Percentiles rank a stretch among this genome's conserved stretches.
Conservation (phyloP, 768 basidiomycete species). For the Lactarius psammicola region DNA sequence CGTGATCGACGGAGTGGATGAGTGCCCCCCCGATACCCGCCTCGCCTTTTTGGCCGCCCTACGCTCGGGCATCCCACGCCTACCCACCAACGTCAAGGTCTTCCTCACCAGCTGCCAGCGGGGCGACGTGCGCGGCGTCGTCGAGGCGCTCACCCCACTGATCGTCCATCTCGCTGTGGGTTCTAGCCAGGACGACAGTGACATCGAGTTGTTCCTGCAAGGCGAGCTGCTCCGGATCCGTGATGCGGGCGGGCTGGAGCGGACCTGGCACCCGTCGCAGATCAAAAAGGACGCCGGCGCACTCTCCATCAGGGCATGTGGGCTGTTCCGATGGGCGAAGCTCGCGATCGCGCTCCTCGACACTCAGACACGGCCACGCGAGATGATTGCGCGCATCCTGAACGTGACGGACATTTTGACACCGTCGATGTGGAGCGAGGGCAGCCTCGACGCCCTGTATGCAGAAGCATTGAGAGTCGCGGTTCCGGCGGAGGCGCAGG, state of each 20-base stretch:
- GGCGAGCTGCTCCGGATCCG: constrained; percentile 9
- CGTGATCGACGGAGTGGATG: constrained; percentile 29
- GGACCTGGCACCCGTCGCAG: not conserved
- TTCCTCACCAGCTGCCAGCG: constrained; percentile 28
- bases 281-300: constrained; percentile 16
- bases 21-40: constrained; percentile 21
- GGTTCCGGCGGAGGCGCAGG: constrained; percentile 1
- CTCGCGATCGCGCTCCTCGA: constrained; percentile 20
- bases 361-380: constrained; percentile 7
- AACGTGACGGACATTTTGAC: not conserved
- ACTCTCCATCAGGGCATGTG: constrained; percentile 19
- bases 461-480: constrained; percentile 12
- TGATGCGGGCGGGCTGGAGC: constrained; percentile 5
- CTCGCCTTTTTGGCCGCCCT: constrained; percentile 16
- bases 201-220: constrained; percentile 20
- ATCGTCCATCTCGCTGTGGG: constrained; percentile 10
- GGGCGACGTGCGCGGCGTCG: constrained; percentile 11
- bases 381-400: constrained; percentile 19
- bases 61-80: not conserved
- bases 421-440: constrained; percentile 9
- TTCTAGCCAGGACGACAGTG: constrained; percentile 12
- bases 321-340: constrained; percentile 29
- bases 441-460: constrained; percentile 22
- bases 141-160: constrained; percentile 3
- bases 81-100: constrained; percentile 23